Conservation (phyloP, 208 protist species). For the Trypanosoma congolense region DNA sequence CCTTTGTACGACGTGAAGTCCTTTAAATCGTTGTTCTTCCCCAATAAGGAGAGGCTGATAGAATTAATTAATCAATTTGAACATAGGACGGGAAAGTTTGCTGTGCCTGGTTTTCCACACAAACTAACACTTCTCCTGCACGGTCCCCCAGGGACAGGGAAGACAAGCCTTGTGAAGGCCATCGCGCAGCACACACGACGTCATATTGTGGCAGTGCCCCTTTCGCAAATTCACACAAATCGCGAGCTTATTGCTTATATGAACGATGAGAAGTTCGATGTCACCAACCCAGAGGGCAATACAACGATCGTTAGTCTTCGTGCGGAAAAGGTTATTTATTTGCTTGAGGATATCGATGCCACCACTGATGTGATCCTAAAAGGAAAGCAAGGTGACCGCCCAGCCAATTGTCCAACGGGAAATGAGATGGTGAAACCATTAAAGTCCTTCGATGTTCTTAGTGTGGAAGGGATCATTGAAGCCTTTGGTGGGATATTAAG, state of each 20-base stretch:
- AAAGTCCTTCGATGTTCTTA: constrained; percentile 40
- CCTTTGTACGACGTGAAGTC: constrained; percentile 73
- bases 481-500: constrained; percentile 90
- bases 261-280: constrained; percentile 65
- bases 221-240: constrained; percentile 75
- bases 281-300: constrained; percentile 27
- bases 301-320: constrained; percentile 26
- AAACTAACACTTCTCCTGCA: constrained; percentile 87
- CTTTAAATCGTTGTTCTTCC: constrained; percentile 89
- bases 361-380: constrained; percentile 50
- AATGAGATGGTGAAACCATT: constrained; percentile 7
- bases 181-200: constrained; percentile 78
- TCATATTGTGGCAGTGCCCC: constrained; percentile 78
- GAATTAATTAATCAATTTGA: constrained; percentile 79
- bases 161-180: constrained; percentile 91
- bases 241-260: constrained; percentile 82
- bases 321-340: constrained; percentile 70
- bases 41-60: constrained; percentile 70
- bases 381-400: constrained; percentile 15
- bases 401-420: constrained; percentile 1
- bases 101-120: constrained; percentile 82
- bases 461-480: constrained; percentile 90
- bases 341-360: constrained; percentile 86
- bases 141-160: constrained; percentile 93
- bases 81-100: constrained; percentile 75